phyloP scores from a whole-genome alignment of 164 flowering plant genomes.

The Magnolia officinalis region DNA sequence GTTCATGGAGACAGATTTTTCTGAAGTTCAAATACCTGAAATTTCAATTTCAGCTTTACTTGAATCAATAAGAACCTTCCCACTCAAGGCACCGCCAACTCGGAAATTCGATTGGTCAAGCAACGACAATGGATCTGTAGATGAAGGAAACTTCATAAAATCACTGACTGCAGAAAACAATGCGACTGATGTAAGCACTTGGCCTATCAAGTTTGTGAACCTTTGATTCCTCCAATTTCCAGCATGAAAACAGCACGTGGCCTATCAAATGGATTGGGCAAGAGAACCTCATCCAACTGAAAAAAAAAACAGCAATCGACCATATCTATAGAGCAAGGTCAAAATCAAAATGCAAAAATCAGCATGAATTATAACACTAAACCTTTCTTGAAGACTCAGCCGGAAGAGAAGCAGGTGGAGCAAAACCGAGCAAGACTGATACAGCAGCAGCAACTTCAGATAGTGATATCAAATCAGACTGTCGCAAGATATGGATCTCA shows the following conservation, averaged over 20 bases:
- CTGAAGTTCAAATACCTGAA: constrained; percentile 47
- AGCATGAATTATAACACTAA: neutral
- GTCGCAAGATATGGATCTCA: constrained; percentile 16
- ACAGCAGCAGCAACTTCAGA: constrained; percentile 77
- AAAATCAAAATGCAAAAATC: neutral
- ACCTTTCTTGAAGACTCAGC: constrained; percentile 26
- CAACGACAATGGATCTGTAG: constrained; percentile 35
- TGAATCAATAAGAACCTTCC: constrained; percentile 34
- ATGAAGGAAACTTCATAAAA: constrained; percentile 6
- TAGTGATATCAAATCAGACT: constrained; percentile 46
- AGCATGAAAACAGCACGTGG: constrained; percentile 76
- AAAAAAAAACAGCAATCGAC: neutral
- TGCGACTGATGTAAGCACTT: neutral
- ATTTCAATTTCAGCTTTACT: constrained; percentile 53
- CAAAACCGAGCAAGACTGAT: constrained; percentile 81
- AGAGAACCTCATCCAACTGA: constrained; percentile 76
- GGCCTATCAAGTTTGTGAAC: constrained; percentile 30
- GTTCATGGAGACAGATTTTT: neutral
- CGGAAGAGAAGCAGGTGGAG: constrained; percentile 71
- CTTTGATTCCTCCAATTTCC: constrained; percentile 62
- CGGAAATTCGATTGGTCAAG: constrained; percentile 16
- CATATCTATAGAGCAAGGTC: neutral
- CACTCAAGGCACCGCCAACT: constrained; percentile 33
- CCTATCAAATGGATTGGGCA: constrained; percentile 84
- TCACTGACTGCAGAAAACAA: neutral